Evolutionary conservation across 2,329 filamentous ascomycete species (phyloP), one percentile per base, ranked within the genome.

Genomic region (Claviceps sp.): DNA sequence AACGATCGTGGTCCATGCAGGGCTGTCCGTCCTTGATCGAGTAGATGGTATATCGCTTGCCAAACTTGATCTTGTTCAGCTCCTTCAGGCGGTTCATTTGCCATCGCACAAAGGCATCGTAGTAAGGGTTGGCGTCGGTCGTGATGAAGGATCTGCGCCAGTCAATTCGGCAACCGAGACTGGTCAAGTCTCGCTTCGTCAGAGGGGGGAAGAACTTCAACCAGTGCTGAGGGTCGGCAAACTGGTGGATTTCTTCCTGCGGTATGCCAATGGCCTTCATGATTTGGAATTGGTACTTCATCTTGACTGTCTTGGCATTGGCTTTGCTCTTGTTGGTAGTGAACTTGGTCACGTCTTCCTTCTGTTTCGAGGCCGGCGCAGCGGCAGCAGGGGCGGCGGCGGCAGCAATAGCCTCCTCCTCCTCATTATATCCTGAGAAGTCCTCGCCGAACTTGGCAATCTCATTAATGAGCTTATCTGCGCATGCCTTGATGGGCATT

Each of bases 401-500:
- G 40, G 75, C 76, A 34, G 73, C 69, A 24, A 24, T 42, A 45
- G 34, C 40, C 11, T 72, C 73, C 2, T 74, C 70, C 11, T 85
- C 81, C 52, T 82, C 79, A 51, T 78, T 75, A 68, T 88, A 95
- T 47, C 78, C 74, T 63, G 90, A 84, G 57, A 97, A 97, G 62
- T 89, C 82, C 64, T 85, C 72, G 22, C 93, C 93, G 63, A 97
- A 98, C 71, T 85, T 75, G 69, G 87, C 82, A 52, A 97, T 84
- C 71, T 98, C 93, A 56, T 88, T 82, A 54, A 85, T 82, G 46
- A 98, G 80, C 75, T 97, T 97, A 74, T 98, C 91, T 51, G 93
- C 89, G 63, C 88, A 94, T 5, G 93, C 90, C 71, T 96, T 96
- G 75, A 98, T 98, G 46, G 90, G 89, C 85, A 98, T 94, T 61